Conservation (phyloP, 805 yeast species). For the Groenewaldozyma tartarivorans region DNA sequence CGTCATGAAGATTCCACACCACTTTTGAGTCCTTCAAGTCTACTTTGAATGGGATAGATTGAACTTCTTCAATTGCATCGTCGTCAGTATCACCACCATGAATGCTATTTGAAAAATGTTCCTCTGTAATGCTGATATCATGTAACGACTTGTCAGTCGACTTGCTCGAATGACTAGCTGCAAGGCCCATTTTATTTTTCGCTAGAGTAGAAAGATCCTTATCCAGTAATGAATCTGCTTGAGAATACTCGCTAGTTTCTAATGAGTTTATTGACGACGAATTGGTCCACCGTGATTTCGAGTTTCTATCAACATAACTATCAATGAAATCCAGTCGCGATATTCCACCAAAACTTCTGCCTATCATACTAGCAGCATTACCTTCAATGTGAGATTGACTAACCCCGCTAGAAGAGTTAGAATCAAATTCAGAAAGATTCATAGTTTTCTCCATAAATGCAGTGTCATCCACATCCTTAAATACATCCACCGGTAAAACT, state of each 20-base stretch:
- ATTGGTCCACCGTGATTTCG: slow-evolving; percentile 10
- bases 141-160: not conserved
- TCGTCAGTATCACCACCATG: not conserved
- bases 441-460: slow-evolving; percentile 20
- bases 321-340: slow-evolving; percentile 24
- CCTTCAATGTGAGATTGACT: not conserved
- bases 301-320: slow-evolving; percentile 23
- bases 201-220: slow-evolving; percentile 18
- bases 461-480: slow-evolving; percentile 33
- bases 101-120: not conserved
- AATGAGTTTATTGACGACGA: slow-evolving; percentile 12
- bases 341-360: slow-evolving; percentile 17
- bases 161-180: too few relatives aligned
- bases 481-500: slow-evolving; percentile 28
- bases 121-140: not conserved
- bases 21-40: slow-evolving; percentile 8
- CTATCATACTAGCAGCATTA: slow-evolving; percentile 16
- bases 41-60: not conserved
- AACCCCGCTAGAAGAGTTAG: slow-evolving; percentile 29
- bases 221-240: slow-evolving; percentile 24
- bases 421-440: slow-evolving; percentile 24
- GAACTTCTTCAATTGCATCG: not conserved
- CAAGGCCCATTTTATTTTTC: not conserved
- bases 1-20: slow-evolving; percentile 56
- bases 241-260: slow-evolving; percentile 10